Evolutionary conservation across 148 eudicot genomes (phyloP).

Genomic region (Vaccinium vitisidaea): DNA sequence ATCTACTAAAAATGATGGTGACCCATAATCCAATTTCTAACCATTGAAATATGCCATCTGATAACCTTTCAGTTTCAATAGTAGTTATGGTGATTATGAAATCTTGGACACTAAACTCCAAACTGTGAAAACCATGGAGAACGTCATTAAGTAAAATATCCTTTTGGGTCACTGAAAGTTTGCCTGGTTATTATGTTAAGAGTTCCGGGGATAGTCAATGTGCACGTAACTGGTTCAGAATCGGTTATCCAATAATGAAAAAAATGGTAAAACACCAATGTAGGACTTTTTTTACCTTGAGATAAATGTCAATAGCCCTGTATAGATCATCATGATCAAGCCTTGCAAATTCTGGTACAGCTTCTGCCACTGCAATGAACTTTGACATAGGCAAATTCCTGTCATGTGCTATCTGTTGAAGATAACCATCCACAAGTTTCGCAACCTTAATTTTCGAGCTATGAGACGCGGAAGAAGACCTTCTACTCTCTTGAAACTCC

Average conservation of each 20-base stretch:
- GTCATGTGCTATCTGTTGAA: slow-evolving; percentile 69
- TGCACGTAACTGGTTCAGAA: not conserved
- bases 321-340: slow-evolving; percentile 79
- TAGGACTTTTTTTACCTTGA: slow-evolving; percentile 49
- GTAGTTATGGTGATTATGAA: not conserved
- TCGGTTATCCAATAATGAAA: not conserved
- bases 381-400: slow-evolving; percentile 54
- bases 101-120: not conserved
- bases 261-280: not conserved
- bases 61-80: not conserved
- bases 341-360: slow-evolving; percentile 65
- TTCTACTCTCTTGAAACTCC: slow-evolving; percentile 67
- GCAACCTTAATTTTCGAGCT: slow-evolving; percentile 68
- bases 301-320: slow-evolving; percentile 75
- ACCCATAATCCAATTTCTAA: slow-evolving; percentile 5
- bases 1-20: slow-evolving; percentile 17
- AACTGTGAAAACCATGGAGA: not conserved
- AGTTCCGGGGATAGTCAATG: not conserved
- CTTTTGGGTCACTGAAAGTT: not conserved
- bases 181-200: not conserved
- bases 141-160: not conserved
- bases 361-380: slow-evolving; percentile 63
- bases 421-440: slow-evolving; percentile 68
- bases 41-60: not conserved
- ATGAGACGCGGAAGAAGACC: slow-evolving; percentile 83